These are phyloP conservation scores for Lipomyces anomalus DNA, from an alignment of 805 yeast species.

Conservation along the genomic window DNA sequence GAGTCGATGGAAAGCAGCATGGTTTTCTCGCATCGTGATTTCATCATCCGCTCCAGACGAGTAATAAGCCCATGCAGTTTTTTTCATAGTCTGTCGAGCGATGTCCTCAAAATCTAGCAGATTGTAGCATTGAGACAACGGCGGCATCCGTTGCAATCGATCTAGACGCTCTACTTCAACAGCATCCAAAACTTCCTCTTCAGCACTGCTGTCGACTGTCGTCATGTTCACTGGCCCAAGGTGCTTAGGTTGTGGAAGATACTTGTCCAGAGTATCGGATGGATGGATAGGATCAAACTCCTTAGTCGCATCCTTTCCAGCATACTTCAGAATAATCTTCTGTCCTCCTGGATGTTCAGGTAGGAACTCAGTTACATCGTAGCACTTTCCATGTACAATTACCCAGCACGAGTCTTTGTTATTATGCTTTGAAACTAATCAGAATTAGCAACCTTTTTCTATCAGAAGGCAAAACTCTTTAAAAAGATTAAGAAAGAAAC, in stretches of 20 bases:
- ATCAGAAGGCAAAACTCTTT: background rate
- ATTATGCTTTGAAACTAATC: conserved; percentile 46
- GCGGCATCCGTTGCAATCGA: conserved; percentile 53
- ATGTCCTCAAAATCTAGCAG: conserved; percentile 81
- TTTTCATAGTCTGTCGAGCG: conserved; percentile 71
- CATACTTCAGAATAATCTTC: conserved; percentile 48
- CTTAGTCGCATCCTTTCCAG: conserved; percentile 76
- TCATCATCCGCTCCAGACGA: conserved; percentile 93
- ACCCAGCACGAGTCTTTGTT: conserved; percentile 72
- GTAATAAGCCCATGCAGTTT: conserved; percentile 87
- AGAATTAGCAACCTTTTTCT: background rate
- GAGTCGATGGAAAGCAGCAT: conserved; percentile 78
- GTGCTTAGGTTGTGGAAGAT: conserved; percentile 52
- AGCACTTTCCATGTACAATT: conserved; percentile 69
- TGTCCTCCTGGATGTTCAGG: conserved; percentile 60
- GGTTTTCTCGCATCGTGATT: conserved; percentile 83
- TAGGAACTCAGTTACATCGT: conserved; percentile 63
- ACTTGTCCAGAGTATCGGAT: conserved; percentile 68
- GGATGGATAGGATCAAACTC: conserved; percentile 89
- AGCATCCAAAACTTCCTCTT: conserved; percentile 31
- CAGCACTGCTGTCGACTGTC: conserved; percentile 29
- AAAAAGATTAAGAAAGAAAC: too few relatives aligned
- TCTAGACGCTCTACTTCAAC: conserved; percentile 43
- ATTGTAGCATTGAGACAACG: conserved; percentile 63
- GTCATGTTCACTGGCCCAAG: conserved; percentile 44